Evolutionary conservation across 129 eudicot species (phyloP).

Genomic region (Heracleum sosnowskyi): DNA sequence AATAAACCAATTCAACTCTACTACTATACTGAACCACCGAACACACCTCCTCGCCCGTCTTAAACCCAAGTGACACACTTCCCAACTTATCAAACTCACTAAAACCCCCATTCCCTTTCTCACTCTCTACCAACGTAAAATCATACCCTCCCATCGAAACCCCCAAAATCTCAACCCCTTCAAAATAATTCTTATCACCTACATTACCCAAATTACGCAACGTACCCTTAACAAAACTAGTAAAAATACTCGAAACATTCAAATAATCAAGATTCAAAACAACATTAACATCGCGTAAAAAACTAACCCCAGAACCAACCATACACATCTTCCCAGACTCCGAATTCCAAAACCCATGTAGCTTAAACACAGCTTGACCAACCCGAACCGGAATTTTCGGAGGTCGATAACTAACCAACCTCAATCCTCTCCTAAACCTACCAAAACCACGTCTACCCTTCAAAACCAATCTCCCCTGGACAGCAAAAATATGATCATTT

Average conservation of each 20-base stretch:
- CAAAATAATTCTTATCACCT: constrained; percentile 22
- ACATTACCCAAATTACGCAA: constrained; percentile 34
- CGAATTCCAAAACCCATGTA: constrained; percentile 59
- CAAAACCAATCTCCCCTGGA: constrained; percentile 24
- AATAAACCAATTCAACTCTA: constrained; percentile 50
- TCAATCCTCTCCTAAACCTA: constrained; percentile 31
- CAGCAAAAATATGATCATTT: constrained; percentile 17
- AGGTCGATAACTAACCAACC: constrained; percentile 41
- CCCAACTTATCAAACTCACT: constrained; percentile 23
- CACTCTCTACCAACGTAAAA: constrained; percentile 38
- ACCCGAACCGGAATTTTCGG: constrained; percentile 36
- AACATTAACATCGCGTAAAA: constrained; percentile 30
- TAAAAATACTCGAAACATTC: constrained; percentile 36
- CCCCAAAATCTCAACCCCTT: constrained; percentile 51
- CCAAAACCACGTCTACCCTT: constrained; percentile 7
- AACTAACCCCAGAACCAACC: constrained; percentile 59
- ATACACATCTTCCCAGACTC: constrained; percentile 56
- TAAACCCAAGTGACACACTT: constrained; percentile 37
- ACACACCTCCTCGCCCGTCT: constrained; percentile 25
- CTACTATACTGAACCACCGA: constrained; percentile 28
- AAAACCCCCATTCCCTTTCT: constrained; percentile 27
- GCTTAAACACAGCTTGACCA: constrained; percentile 28
- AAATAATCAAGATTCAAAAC: constrained; percentile 67
- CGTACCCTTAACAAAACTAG: constrained; percentile 68
- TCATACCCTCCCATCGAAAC: constrained; percentile 47